These are phyloP conservation scores for Capsella rubella DNA, from an alignment of 441 rosid genomes.

Conservation along the genomic window DNA sequence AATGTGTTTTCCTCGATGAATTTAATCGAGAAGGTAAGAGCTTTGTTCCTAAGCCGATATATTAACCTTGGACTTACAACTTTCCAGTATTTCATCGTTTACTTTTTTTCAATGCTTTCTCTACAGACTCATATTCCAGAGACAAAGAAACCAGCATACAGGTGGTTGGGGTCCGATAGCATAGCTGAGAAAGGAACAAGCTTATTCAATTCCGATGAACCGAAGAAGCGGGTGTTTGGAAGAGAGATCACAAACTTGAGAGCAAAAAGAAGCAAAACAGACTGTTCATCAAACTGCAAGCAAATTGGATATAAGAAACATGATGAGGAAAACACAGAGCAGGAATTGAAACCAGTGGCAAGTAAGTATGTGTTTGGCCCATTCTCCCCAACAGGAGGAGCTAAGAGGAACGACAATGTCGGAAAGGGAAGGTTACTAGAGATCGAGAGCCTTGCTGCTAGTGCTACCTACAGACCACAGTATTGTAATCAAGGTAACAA, in stretches of 20 bases:
- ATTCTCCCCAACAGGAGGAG: constrained; percentile 36
- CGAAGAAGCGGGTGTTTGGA: constrained; percentile 79
- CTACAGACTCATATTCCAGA: constrained; percentile 74
- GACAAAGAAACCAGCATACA: constrained; percentile 84
- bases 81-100: background rate
- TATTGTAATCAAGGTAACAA: constrained; percentile 41
- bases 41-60: background rate
- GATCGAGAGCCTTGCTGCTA: constrained; percentile 39
- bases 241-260: constrained; percentile 71
- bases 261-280: constrained; percentile 59
- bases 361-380: constrained; percentile 40
- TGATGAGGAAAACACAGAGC: constrained; percentile 37
- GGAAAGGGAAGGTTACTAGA: constrained; percentile 33
- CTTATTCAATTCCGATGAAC: constrained; percentile 41
- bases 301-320: constrained; percentile 24
- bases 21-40: constrained; percentile 84
- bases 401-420: constrained; percentile 32
- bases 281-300: constrained; percentile 42
- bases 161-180: constrained; percentile 71
- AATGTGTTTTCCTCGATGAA: constrained; percentile 87
- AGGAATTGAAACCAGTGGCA: constrained; percentile 30
- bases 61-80: constrained; percentile 1
- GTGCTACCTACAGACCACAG: constrained; percentile 39
- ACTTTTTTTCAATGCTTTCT: too few species aligned
- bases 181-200: constrained; percentile 42